Conservation (phyloP, 495 filamentous ascomycete species). For the Penicillium chermesinum region DNA sequence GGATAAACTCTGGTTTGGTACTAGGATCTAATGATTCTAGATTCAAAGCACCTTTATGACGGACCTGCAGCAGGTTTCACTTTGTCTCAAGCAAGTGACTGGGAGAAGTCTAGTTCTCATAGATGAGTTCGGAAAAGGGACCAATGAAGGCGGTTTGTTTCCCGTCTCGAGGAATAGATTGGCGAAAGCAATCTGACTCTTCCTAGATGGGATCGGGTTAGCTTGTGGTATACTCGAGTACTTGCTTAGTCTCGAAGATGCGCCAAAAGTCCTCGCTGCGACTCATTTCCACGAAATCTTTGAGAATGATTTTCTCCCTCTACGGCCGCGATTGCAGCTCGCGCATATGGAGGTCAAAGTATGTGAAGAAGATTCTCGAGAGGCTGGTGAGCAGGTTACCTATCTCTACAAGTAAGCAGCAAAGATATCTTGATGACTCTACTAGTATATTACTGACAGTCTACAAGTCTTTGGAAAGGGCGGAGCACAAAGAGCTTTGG, state of each 20-base stretch:
- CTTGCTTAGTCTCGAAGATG: conserved; percentile 54
- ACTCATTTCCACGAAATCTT: conserved; percentile 97
- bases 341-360: conserved; percentile 86
- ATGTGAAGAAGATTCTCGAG: conserved; percentile 50
- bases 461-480: conserved; percentile 50
- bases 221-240: conserved; percentile 76
- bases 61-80: conserved; percentile 82
- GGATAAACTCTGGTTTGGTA: too few relatives aligned
- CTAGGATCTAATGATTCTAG: conserved; percentile 22
- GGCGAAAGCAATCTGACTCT: background rate
- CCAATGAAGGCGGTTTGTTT: conserved; percentile 55
- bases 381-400: conserved; percentile 70
- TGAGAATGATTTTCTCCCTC: conserved; percentile 60
- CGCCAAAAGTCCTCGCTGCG: conserved; percentile 78
- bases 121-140: conserved; percentile 97
- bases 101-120: conserved; percentile 73
- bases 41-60: conserved; percentile 91
- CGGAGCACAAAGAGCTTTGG: conserved; percentile 80
- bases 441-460: conserved; percentile 8
- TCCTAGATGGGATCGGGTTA: conserved; percentile 75
- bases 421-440: background rate
- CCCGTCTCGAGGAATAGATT: background rate
- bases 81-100: conserved; percentile 74
- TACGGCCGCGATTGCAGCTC: conserved; percentile 57
- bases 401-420: conserved; percentile 71